Evolutionary conservation across 768 basidiomycete species (phyloP), one percentile per base, ranked within the genome.

Genomic region (Tricholoma terreum): DNA sequence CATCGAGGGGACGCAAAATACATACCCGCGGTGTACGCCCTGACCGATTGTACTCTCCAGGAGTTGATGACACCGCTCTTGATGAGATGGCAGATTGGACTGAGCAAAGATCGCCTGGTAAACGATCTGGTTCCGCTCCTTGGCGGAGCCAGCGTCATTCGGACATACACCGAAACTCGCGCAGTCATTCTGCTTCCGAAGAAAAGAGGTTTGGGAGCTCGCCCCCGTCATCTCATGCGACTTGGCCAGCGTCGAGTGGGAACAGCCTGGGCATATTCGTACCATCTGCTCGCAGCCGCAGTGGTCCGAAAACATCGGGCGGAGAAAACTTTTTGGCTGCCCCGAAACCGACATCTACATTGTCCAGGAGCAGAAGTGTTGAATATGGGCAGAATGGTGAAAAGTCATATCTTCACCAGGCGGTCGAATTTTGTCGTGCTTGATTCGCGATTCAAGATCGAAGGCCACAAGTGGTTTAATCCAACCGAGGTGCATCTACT

Each of bases 361-460:
- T 60, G 12, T 58, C 46, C 24, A 62, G 66, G 56, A 65, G 63
- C 24, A 62, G 58, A 45, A 69, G 68, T 50, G 57, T 65, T 5
- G 66, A 65, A 51, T 51, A 24, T 15, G 27, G 27, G 6, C 50
- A 6, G 11, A 14, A 12, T 19, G 40, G 48, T 8, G 36, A 43
- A 7, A 24, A 19, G 19, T 30, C n/a, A 17, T 34, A 54, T 7
- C n/a, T 43, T 24, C 52, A 27, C 12, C 24, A 31, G 8, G 17
- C 30, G 9, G 27, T 17, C 22, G 46, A 49, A 30, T n/a, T 17
- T 17, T 9, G 15, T 46, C 43, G 45, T 15, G 43, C 24, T 46
- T 49, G n/a, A 49, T 11, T 17, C 30, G 0, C 17, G 46, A 45
- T 24, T 24, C 7, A 24, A 11, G 30, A 11, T 48, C 24, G n/a